Percentiles rank a stretch among this genome's conserved stretches.
Evolutionary conservation across 2,329 filamentous ascomycete genomes (phyloP).

Genomic region (Bipolaris gigantea): DNA sequence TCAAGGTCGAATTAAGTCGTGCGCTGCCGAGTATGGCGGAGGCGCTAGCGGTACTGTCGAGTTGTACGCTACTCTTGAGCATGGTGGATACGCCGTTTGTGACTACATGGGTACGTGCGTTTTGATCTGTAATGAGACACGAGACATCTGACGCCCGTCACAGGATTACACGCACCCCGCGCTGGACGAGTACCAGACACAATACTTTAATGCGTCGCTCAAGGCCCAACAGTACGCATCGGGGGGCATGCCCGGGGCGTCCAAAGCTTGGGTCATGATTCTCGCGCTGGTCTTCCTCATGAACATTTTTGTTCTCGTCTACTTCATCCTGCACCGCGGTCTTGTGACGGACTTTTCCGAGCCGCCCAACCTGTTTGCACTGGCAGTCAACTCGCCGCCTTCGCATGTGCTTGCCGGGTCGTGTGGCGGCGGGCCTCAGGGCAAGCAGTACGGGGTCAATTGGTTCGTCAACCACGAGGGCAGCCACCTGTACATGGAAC

Average conservation of each 20-base stretch:
- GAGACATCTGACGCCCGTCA: constrained; percentile 28
- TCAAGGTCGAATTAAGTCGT: constrained; percentile 49
- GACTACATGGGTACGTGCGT: constrained; percentile 48
- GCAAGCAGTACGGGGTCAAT: constrained; percentile 51
- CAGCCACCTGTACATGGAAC: constrained; percentile 58
- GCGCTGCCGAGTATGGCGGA: constrained; percentile 70
- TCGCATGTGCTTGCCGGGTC: constrained; percentile 56
- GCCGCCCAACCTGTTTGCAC: constrained; percentile 71
- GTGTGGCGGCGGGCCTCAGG: constrained; percentile 59
- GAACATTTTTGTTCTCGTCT: constrained; percentile 66
- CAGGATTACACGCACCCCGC: constrained; percentile 41
- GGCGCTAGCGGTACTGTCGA: constrained; percentile 69
- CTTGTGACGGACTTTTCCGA: constrained; percentile 79
- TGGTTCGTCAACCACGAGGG: constrained; percentile 53
- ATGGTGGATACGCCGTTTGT: constrained; percentile 63
- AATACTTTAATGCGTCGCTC: constrained; percentile 66
- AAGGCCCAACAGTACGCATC: constrained; percentile 71
- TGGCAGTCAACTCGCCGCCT: constrained; percentile 68
- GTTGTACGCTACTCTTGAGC: constrained; percentile 66
- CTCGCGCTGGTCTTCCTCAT: constrained; percentile 67
- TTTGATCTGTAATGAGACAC: neutral
- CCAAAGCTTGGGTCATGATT: constrained; percentile 68
- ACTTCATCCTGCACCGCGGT: constrained; percentile 61
- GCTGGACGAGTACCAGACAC: constrained; percentile 53
- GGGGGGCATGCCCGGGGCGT: constrained; percentile 62